These are phyloP conservation scores for Cerioporus squamosus DNA, from an alignment of 1,284 basidiomycete species.

Conservation along the genomic window DNA sequence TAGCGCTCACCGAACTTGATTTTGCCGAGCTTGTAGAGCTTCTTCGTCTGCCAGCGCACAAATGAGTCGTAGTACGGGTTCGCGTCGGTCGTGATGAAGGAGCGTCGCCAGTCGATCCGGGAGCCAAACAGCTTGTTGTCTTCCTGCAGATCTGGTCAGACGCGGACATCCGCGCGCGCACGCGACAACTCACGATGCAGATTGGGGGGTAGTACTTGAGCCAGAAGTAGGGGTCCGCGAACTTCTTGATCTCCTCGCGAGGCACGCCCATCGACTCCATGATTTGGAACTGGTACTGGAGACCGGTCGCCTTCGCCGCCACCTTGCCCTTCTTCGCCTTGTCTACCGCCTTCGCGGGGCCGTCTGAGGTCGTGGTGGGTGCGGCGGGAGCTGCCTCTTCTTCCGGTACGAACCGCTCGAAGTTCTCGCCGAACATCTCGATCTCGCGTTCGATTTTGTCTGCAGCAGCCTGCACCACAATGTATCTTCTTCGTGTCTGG, in stretches of 20 bases:
- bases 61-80: slow-evolving; percentile 99
- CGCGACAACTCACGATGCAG: slow-evolving; percentile 65
- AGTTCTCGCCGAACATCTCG: slow-evolving; percentile 93
- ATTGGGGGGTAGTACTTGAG: slow-evolving; percentile 96
- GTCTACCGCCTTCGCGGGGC: slow-evolving; percentile 52
- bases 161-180: not conserved
- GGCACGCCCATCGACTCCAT: slow-evolving; percentile 94
- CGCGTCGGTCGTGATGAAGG: slow-evolving; percentile 93
- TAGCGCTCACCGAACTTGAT: slow-evolving; percentile 99
- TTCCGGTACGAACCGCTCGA: slow-evolving; percentile 72
- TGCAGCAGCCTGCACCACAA: slow-evolving; percentile 74
- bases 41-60: slow-evolving; percentile 99
- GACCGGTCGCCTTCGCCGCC: slow-evolving; percentile 90
- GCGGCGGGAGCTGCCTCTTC: slow-evolving; percentile 45
- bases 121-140: slow-evolving; percentile 91
- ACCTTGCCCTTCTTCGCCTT: slow-evolving; percentile 99
- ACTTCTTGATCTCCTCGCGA: slow-evolving; percentile 90
- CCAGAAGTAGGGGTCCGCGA: slow-evolving; percentile 95
- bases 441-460: slow-evolving; percentile 99
- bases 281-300: slow-evolving; percentile 99
- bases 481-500: not conserved
- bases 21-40: slow-evolving; percentile 83
- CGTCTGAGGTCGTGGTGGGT: slow-evolving; percentile 33
- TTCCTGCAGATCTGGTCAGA: slow-evolving; percentile 43
- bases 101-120: slow-evolving; percentile 96